These are phyloP conservation scores for Iberis pinnata DNA, from an alignment of 345 rosid genomes.

Conservation along the genomic window DNA sequence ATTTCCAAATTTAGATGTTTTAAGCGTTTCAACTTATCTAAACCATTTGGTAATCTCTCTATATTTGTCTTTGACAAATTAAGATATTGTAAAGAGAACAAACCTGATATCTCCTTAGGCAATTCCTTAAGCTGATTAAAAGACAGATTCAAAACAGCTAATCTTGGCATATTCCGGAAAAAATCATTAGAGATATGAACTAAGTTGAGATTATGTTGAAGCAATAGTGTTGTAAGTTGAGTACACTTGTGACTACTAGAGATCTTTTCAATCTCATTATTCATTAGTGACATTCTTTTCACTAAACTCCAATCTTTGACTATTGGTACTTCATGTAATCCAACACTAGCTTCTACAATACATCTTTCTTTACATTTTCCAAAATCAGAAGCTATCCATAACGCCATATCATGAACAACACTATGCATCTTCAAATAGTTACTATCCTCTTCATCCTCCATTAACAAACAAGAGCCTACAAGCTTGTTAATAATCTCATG, in stretches of 20 bases:
- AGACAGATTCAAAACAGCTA: constrained; percentile 6
- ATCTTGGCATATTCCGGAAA: constrained; percentile 4
- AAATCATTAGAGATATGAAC: constrained; percentile 3
- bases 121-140: constrained; percentile 10
- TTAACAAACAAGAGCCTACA: not conserved
- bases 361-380: not conserved
- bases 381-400: constrained; percentile 1
- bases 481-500: not conserved
- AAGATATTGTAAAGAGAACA: constrained; percentile 16
- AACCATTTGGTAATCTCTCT: not conserved
- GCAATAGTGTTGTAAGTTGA: constrained; percentile 1
- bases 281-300: constrained; percentile 6
- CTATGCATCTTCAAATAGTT: not conserved
- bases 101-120: constrained; percentile 10
- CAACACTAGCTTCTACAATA: constrained; percentile 1
- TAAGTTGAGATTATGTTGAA: not conserved
- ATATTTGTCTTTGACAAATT: constrained; percentile 3
- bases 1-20: constrained; percentile 2
- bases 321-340: not conserved
- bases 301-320: constrained; percentile 1
- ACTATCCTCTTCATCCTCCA: not conserved
- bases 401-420: constrained; percentile 3
- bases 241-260: not conserved
- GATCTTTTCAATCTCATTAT: constrained; percentile 11
- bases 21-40: not conserved